Conservation (phyloP, 495 filamentous ascomycete species). For the Neurospora pannonica region DNA sequence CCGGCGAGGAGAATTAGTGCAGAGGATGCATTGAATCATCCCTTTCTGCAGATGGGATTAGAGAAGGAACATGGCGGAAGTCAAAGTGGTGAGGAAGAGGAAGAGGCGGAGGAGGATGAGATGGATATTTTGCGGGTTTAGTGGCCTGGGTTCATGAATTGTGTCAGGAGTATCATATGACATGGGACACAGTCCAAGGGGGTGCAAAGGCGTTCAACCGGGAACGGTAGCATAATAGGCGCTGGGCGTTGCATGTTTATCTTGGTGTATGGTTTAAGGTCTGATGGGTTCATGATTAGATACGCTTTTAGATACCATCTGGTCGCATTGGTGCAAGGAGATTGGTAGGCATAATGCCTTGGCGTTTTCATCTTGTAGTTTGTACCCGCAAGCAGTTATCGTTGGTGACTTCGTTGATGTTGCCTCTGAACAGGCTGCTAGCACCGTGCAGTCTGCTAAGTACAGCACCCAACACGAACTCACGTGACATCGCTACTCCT, state of each 20-base stretch:
- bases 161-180: neutral
- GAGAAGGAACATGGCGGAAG: neutral
- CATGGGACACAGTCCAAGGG: neutral
- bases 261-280: neutral
- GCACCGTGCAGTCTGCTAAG: neutral
- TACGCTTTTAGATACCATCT: neutral
- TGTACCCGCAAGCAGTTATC: neutral
- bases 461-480: neutral
- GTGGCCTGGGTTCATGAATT: neutral
- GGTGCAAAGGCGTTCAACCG: neutral
- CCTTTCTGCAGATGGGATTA: slow-evolving; percentile 51
- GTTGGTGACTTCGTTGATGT: neutral
- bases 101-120: slow-evolving; percentile 32
- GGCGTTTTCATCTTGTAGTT: neutral
- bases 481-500: neutral
- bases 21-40: slow-evolving; percentile 59
- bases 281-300: neutral
- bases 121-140: slow-evolving; percentile 35
- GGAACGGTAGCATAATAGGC: neutral
- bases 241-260: neutral
- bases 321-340: neutral
- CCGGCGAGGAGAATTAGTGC: slow-evolving; percentile 63
- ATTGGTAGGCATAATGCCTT: neutral
- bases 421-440: neutral
- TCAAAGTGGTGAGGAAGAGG: slow-evolving; percentile 5